Evolutionary conservation across 176 grass and related monocot genomes (phyloP), one percentile per base, ranked within the genome.

Genomic region (Eleusine coracana): DNA sequence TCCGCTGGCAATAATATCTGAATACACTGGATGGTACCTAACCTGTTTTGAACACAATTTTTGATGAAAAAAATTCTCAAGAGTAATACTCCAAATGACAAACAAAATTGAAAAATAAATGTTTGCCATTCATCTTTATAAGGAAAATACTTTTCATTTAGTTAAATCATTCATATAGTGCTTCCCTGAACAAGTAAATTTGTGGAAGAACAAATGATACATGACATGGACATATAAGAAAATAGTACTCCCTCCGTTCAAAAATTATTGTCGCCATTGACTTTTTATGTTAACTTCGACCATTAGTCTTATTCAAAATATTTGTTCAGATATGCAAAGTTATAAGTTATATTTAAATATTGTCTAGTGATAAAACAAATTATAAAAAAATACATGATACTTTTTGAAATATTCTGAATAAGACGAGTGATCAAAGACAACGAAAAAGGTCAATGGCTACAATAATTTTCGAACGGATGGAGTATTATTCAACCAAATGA

Each of bases 1-100:
- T 63, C 94, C 94, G 55, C 94, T 97, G 11, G 91, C 94, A 88
- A 97, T 82, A 74, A 97, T 94, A 80, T 94, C 94, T 15, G 94
- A 86, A 86, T 80, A 68, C 37, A 97, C 78, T 38, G 91, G 94
- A 78, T 97, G 94, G 82, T 86, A 97, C 69, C 94, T 91, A 88
- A 94, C 91, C 91, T 97, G 89, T 29, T 88, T 27, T 65, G 37
- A 39, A 78, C 49, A 89, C 6, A 27, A 74, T 18, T 13, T 13
- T 65, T 70, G 60, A 59, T 64, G 45, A 52, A 64, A 8, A 49
- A 17, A 49, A 7, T 1, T n/a, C 15, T 65, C 25, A 48, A 48
- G 14, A 50, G 76, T 23, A 59, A 59, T 59, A 23, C 1, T 46
- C 12, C 10, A 16, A 13, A 62, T 34, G 27, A 61, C 8, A 61